phyloP scores from a whole-genome alignment of 495 filamentous ascomycete genomes.

The Penicillium angulare region DNA sequence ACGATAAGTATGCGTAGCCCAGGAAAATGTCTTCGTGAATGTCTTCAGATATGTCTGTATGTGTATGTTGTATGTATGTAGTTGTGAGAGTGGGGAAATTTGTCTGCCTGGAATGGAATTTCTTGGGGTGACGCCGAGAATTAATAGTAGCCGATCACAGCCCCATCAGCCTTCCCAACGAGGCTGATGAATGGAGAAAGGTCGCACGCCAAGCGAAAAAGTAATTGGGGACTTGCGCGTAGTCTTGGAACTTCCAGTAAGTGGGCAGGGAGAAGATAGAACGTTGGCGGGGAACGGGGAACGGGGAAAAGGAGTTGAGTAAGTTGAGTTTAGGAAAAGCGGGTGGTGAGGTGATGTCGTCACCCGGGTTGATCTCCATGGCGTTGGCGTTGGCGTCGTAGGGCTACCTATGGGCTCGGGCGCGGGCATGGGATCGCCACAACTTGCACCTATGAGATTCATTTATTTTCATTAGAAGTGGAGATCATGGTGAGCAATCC shows the following conservation, averaged over 20 bases:
- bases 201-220: too few species aligned
- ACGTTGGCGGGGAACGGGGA: background rate
- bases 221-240: background rate
- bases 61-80: background rate
- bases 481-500: background rate
- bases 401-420: background rate
- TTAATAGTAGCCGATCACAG: conserved; percentile 11
- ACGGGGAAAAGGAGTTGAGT: conserved; percentile 8
- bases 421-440: too few species aligned
- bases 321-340: too few species aligned
- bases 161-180: conserved; percentile 1
- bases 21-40: background rate
- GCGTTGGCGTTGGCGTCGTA: background rate
- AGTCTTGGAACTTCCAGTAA: background rate
- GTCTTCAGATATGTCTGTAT: too few species aligned
- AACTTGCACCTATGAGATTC: background rate
- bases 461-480: background rate
- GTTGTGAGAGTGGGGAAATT: conserved; percentile 8
- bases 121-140: conserved; percentile 12
- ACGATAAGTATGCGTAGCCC: background rate
- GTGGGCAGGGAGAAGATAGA: background rate
- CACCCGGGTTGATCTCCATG: conserved; percentile 10
- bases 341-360: conserved; percentile 22
- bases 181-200: background rate
- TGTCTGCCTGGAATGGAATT: conserved; percentile 24